Percentiles rank a stretch among this genome's conserved stretches.
These are phyloP conservation scores for Gryganskiella cystojenkinii DNA, from an alignment of 192 early-diverging fungal species.

Conservation along the genomic window DNA sequence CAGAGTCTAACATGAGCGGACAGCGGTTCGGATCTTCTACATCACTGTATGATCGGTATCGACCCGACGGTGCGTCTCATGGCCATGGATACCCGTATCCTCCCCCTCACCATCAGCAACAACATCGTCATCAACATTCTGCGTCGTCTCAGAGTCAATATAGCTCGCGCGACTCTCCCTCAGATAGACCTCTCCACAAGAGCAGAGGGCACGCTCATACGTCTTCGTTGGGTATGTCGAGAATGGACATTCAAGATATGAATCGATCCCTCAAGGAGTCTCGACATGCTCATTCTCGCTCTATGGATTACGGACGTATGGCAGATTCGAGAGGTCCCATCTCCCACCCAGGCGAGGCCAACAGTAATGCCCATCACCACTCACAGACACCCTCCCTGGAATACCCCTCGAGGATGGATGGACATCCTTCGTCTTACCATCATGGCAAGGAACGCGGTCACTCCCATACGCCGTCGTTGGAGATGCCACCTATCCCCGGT, in stretches of 20 bases:
- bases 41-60: conserved; percentile 1
- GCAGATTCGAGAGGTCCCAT: conserved; percentile 18
- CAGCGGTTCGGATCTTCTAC: no score
- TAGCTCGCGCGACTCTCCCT: conserved; percentile 13
- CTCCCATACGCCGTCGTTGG: conserved; percentile 20
- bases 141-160: neutral
- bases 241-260: conserved; percentile 47
- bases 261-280: conserved; percentile 7
- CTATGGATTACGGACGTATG: conserved; percentile 45
- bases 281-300: conserved; percentile 40
- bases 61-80: neutral
- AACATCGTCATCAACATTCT: conserved; percentile 13
- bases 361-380: conserved; percentile 10
- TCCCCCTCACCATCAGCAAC: conserved; percentile 5
- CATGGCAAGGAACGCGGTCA: conserved; percentile 23
- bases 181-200: conserved; percentile 21
- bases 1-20: no score
- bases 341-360: conserved; percentile 17
- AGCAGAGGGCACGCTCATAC: conserved; percentile 42
- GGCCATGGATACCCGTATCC: neutral
- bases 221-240: conserved; percentile 25
- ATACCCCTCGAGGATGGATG: conserved; percentile 3
- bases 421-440: neutral
- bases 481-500: conserved; percentile 28
- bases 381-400: conserved; percentile 32